Conservation (phyloP, 768 basidiomycete genomes). For the Podaxis sp. region DNA sequence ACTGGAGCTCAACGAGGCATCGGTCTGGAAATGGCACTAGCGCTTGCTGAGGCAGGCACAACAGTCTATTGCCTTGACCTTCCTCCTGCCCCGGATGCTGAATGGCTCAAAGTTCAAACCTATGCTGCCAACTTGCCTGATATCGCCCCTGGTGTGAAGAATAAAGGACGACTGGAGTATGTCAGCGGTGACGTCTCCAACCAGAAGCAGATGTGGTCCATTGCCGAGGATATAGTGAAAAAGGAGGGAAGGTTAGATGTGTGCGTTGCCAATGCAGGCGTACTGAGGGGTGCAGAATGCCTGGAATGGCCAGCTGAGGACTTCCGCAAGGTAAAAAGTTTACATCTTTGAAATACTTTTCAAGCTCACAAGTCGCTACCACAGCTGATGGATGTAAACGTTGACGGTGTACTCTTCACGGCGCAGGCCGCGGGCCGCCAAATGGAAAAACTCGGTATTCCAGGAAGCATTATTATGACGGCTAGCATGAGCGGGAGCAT, state of each 20-base stretch:
- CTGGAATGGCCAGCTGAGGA: slow-evolving; percentile 53
- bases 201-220: slow-evolving; percentile 42
- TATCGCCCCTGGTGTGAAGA: slow-evolving; percentile 7
- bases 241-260: slow-evolving; percentile 61
- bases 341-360: neutral
- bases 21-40: slow-evolving; percentile 25
- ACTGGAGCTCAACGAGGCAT: slow-evolving; percentile 25
- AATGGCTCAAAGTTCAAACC: slow-evolving; percentile 43
- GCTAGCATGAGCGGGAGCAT: slow-evolving; percentile 61
- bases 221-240: slow-evolving; percentile 46
- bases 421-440: slow-evolving; percentile 57
- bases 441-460: slow-evolving; percentile 44
- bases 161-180: slow-evolving; percentile 39
- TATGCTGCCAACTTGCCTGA: slow-evolving; percentile 21
- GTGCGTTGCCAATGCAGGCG: slow-evolving; percentile 65
- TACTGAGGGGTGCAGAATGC: slow-evolving; percentile 44
- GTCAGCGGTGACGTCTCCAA: slow-evolving; percentile 52
- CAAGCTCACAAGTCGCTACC: neutral
- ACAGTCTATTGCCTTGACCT: slow-evolving; percentile 61
- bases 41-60: slow-evolving; percentile 22
- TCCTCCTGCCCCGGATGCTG: slow-evolving; percentile 38
- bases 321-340: slow-evolving; percentile 44
- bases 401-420: slow-evolving; percentile 52
- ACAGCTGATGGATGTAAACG: slow-evolving; percentile 52
- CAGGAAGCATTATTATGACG: slow-evolving; percentile 55